Conservation (phyloP, 208 protist species). For the Wallacemonas sp. region DNA sequence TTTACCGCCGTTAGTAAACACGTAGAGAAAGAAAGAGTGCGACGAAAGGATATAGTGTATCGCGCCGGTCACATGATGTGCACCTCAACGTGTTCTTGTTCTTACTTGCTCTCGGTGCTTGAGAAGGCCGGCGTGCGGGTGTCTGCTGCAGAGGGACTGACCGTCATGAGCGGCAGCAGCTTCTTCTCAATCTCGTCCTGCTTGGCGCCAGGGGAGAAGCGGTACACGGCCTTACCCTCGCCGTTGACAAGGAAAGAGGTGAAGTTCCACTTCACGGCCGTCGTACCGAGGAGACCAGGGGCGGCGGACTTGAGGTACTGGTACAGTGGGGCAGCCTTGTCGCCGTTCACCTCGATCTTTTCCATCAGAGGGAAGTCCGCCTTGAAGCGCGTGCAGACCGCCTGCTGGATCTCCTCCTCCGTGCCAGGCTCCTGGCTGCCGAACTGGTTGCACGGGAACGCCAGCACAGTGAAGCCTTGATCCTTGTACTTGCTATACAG, state of each 20-base stretch:
- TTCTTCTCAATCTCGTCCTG: constrained; percentile 56
- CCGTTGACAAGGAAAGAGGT: constrained; percentile 86
- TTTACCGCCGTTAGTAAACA: no score
- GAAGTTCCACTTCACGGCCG: constrained; percentile 93
- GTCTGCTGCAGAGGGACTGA: not conserved
- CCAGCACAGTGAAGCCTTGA: constrained; percentile 75
- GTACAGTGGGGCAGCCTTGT: constrained; percentile 69
- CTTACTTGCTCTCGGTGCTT: not conserved
- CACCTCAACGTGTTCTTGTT: no score
- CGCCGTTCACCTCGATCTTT: constrained; percentile 90
- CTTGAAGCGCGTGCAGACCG: constrained; percentile 51
- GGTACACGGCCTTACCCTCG: constrained; percentile 49
- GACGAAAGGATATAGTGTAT: no score
- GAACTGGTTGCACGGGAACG: constrained; percentile 93
- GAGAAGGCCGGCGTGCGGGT: not conserved
- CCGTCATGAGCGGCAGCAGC: constrained; percentile 29
- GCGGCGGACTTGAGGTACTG: constrained; percentile 69
- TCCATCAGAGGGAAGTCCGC: constrained; percentile 79
- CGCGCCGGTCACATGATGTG: no score
- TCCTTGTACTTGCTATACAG: constrained; percentile 79
- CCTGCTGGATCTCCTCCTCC: constrained; percentile 75
- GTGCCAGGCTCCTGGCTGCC: constrained; percentile 78
- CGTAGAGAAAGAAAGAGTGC: no score
- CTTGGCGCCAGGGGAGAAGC: constrained; percentile 60
- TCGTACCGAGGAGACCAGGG: constrained; percentile 52